phyloP scores from a whole-genome alignment of 106 monocot species.

The Acanthochlamys bracteata region DNA sequence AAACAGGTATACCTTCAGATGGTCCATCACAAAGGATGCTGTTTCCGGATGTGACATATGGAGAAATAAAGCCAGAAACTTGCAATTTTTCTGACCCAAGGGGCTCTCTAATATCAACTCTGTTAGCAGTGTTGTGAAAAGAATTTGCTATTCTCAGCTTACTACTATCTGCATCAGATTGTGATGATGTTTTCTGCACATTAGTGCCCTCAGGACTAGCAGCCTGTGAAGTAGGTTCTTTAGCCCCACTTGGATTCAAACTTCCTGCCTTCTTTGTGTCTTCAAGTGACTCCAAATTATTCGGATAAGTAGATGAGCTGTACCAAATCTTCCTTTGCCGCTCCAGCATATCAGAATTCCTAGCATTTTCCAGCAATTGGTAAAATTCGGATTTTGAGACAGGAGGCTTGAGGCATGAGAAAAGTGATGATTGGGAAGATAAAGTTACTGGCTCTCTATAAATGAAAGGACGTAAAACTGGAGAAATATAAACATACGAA shows the following conservation, averaged over 20 bases:
- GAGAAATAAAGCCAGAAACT: conserved; percentile 67
- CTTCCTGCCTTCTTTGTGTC: conserved; percentile 26
- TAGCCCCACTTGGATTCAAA: conserved; percentile 22
- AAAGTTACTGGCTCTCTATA: conserved; percentile 68
- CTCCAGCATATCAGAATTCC: conserved; percentile 70
- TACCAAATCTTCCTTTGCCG: conserved; percentile 96
- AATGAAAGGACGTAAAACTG: conserved; percentile 70
- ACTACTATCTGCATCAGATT: conserved; percentile 18
- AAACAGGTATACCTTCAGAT: conserved; percentile 80
- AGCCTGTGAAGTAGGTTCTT: conserved; percentile 24
- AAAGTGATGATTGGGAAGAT: conserved; percentile 46
- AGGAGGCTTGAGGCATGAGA: conserved; percentile 77
- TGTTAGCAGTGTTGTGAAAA: conserved; percentile 18
- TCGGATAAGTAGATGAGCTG: conserved; percentile 39
- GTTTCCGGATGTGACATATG: conserved; percentile 48
- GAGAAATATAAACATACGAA: conserved; percentile 77
- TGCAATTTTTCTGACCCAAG: conserved; percentile 60
- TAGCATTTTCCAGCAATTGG: conserved; percentile 61
- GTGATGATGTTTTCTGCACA: conserved; percentile 13
- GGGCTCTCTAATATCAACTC: conserved; percentile 37
- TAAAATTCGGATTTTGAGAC: conserved; percentile 67
- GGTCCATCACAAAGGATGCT: conserved; percentile 72
- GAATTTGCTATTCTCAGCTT: conserved; percentile 36
- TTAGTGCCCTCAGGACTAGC: conserved; percentile 15
- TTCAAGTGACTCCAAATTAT: conserved; percentile 67